phyloP scores from a whole-genome alignment of 345 rosid genomes.

The Populus pruinosa region DNA sequence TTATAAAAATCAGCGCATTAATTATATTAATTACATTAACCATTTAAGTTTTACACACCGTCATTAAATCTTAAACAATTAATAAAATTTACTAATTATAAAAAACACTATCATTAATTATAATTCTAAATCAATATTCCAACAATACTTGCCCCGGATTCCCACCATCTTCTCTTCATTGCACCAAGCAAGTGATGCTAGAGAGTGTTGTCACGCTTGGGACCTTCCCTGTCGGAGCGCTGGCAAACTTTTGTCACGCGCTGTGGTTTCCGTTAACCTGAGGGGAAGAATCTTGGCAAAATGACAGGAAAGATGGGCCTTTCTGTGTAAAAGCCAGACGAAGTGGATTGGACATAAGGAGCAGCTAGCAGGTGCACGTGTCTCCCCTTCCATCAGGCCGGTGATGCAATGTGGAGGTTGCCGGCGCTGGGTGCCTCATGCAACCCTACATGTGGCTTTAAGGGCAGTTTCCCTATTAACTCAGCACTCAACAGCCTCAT shows the following conservation, averaged over 20 bases:
- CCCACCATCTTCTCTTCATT: not conserved
- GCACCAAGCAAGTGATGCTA: not conserved
- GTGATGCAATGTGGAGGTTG: slow-evolving; percentile 34
- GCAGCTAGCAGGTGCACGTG: not conserved
- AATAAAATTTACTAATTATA: too few relatives aligned
- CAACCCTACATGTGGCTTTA: slow-evolving; percentile 55
- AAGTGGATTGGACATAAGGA: not conserved
- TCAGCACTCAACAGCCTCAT: not conserved
- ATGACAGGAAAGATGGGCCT: not conserved
- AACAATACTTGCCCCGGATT: too few relatives aligned
- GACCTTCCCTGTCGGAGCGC: not conserved
- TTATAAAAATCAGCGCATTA: too few relatives aligned
- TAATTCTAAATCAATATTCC: too few relatives aligned
- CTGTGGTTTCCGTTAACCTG: not conserved
- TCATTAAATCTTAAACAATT: too few relatives aligned
- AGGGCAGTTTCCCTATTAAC: not conserved
- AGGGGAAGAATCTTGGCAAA: not conserved
- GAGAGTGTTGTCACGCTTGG: not conserved
- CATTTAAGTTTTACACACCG: too few relatives aligned
- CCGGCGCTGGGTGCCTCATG: slow-evolving; percentile 34
- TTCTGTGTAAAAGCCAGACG: not conserved
- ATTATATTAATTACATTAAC: too few relatives aligned
- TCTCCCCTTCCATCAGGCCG: not conserved
- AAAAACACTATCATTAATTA: too few relatives aligned
- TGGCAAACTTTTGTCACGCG: not conserved